A percentile compares a stretch with the other conserved stretches of the same genome.
phyloP scores from a whole-genome alignment of 2,329 filamentous ascomycete genomes.

The Cladosporium austrohemisphaericum region DNA sequence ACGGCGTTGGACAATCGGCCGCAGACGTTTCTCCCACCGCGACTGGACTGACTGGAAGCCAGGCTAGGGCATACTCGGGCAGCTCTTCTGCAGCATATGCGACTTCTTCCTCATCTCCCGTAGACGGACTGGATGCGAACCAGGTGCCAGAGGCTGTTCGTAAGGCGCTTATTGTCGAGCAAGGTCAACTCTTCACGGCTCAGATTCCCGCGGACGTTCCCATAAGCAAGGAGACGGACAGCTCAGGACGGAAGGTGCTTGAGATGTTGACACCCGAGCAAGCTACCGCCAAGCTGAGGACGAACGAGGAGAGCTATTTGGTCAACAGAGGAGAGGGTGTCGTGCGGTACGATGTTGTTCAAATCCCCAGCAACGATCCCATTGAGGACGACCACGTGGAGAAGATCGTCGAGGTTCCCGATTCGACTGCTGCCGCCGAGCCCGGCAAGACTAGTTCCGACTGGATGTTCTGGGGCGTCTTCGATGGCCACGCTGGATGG shows the following conservation, averaged over 20 bases:
- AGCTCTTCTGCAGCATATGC: slow-evolving; percentile 20
- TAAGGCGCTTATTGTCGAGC: slow-evolving; percentile 77
- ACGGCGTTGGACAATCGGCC: slow-evolving; percentile 15
- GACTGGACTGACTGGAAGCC: slow-evolving; percentile 20
- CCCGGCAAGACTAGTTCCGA: slow-evolving; percentile 63
- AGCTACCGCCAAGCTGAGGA: slow-evolving; percentile 81
- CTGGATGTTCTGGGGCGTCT: slow-evolving; percentile 99
- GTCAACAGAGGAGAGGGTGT: slow-evolving; percentile 88
- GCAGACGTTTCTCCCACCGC: slow-evolving; percentile 9
- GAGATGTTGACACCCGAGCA: slow-evolving; percentile 97
- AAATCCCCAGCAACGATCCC: slow-evolving; percentile 92
- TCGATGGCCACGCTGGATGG: slow-evolving; percentile 97
- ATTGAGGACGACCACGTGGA: slow-evolving; percentile 98
- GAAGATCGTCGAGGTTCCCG: slow-evolving; percentile 89
- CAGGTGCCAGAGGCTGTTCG: slow-evolving; percentile 53
- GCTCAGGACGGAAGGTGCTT: slow-evolving; percentile 77
- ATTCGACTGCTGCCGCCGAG: slow-evolving; percentile 53
- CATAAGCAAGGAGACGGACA: slow-evolving; percentile 81
- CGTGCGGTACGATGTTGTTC: slow-evolving; percentile 88
- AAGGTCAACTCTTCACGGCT: slow-evolving; percentile 84
- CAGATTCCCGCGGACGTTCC: slow-evolving; percentile 81
- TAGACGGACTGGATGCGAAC: slow-evolving; percentile 24
- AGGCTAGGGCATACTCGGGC: slow-evolving; percentile 34
- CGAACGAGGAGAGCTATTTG: slow-evolving; percentile 86
- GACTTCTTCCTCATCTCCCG: slow-evolving; percentile 22